These are phyloP conservation scores for Choiromyces venosus DNA, from an alignment of 495 filamentous ascomycete species.

Conservation along the genomic window DNA sequence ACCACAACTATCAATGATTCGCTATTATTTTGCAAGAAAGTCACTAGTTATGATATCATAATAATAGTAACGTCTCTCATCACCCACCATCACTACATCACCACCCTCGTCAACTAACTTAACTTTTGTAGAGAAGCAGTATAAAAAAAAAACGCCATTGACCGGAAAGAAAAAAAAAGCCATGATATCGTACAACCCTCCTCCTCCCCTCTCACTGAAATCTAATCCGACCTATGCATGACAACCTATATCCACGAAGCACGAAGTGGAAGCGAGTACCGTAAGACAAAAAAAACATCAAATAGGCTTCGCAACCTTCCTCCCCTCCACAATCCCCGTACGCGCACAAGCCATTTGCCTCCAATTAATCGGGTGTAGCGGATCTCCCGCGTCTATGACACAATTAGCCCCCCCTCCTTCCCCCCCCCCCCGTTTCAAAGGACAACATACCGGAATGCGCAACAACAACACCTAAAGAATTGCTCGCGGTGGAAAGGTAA, in stretches of 20 bases:
- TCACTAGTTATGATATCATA: not conserved
- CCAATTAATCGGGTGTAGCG: conserved; percentile 90
- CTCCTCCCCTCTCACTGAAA: not conserved
- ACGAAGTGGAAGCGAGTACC: not conserved
- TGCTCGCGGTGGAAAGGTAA: conserved; percentile 80
- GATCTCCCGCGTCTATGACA: conserved; percentile 63
- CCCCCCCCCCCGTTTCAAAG: not conserved
- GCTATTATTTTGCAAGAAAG: not conserved
- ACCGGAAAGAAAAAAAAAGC: not conserved
- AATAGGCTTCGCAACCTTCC: conserved; percentile 92
- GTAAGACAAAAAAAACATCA: conserved; percentile 52
- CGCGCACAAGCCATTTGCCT: conserved; percentile 81
- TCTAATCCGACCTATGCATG: not conserved
- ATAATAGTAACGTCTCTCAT: not conserved
- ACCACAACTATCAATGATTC: not conserved
- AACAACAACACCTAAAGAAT: conserved; percentile 91
- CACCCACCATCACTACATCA: not conserved
- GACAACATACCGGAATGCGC: conserved; percentile 56
- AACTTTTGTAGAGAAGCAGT: not conserved
- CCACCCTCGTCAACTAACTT: not conserved
- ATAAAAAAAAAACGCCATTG: not conserved
- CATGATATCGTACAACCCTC: not conserved
- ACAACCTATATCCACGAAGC: not conserved
- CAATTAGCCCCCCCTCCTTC: not conserved
- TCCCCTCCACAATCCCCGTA: conserved; percentile 68